phyloP scores from a whole-genome alignment of 805 yeast genomes.

The Ogataea kodamae region DNA sequence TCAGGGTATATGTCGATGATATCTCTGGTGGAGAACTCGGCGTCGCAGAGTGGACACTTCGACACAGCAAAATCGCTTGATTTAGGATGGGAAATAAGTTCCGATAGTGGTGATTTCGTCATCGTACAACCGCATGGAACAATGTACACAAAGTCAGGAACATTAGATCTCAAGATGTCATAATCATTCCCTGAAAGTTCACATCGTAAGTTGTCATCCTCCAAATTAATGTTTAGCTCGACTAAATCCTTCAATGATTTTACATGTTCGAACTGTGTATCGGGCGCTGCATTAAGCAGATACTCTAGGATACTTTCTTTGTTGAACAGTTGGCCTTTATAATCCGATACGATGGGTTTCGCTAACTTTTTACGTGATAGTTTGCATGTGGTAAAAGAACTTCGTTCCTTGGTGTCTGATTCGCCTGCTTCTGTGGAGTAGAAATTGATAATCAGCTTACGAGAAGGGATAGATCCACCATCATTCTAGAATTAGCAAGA shows the following conservation, averaged over 20 bases:
- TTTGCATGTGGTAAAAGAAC: conserved; percentile 47
- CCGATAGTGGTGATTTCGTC: conserved; percentile 10
- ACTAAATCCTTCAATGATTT: conserved; percentile 25
- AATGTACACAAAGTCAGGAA: conserved; percentile 39
- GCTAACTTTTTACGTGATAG: conserved; percentile 40
- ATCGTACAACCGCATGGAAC: conserved; percentile 44
- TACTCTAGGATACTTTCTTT: conserved; percentile 61
- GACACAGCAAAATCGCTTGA: conserved; percentile 1
- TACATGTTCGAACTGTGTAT: conserved; percentile 33
- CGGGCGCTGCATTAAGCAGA: conserved; percentile 37
- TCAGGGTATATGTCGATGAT: conserved; percentile 35
- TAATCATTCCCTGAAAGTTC: conserved; percentile 36
- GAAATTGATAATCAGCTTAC: conserved; percentile 45
- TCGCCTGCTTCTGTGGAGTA: conserved; percentile 17
- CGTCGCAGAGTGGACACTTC: conserved; percentile 43
- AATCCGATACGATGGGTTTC: conserved; percentile 65
- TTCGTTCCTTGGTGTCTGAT: conserved; percentile 17
- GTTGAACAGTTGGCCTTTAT: conserved; percentile 59
- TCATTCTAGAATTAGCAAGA: conserved; percentile 42
- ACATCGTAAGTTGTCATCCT: conserved; percentile 32
- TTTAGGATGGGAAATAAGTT: conserved; percentile 9
- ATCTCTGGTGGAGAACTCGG: conserved; percentile 16
- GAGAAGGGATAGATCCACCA: conserved; percentile 68
- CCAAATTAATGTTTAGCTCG: conserved; percentile 30
- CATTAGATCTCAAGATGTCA: conserved; percentile 4